Evolutionary conservation across 164 flowering plant species (phyloP).

Genomic region (Annona cherimola): DNA sequence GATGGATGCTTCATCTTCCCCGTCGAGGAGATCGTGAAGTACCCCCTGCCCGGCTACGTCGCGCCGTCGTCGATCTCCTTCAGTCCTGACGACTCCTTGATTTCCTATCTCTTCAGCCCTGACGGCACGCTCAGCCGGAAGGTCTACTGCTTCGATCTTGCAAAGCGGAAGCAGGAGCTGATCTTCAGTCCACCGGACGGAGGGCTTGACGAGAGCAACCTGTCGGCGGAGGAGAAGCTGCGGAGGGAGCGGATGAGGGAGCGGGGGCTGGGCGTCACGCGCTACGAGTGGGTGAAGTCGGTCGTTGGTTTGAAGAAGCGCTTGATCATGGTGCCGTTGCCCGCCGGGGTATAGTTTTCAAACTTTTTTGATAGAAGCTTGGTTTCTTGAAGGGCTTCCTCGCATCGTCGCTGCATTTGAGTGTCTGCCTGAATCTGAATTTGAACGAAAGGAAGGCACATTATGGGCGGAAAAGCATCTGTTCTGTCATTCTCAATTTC

Average conservation of each 20-base stretch:
- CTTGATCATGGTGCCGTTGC: conserved; percentile 83
- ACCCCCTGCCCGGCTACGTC: conserved; percentile 76
- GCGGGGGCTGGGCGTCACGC: conserved; percentile 87
- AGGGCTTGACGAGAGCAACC: conserved; percentile 79
- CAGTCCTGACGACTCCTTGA: conserved; percentile 68
- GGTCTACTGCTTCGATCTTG: conserved; percentile 57
- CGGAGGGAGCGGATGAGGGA: conserved; percentile 89
- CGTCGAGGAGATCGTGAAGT: conserved; percentile 74
- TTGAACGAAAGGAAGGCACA: neutral
- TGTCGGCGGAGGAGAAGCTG: conserved; percentile 81
- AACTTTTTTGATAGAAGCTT: conserved; percentile 1
- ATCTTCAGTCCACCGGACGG: conserved; percentile 87
- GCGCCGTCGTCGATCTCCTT: conserved; percentile 59
- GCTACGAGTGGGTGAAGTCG: conserved; percentile 88
- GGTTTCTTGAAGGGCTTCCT: neutral
- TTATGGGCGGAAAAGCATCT: neutral
- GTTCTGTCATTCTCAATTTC: neutral
- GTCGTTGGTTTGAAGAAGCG: conserved; percentile 37
- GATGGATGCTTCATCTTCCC: conserved; percentile 48
- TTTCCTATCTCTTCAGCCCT: conserved; percentile 71
- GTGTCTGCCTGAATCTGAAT: neutral
- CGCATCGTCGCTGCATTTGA: neutral
- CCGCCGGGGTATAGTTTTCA: conserved; percentile 69
- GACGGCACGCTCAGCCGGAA: conserved; percentile 64
- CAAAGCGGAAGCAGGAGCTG: conserved; percentile 45